Conservation (phyloP, 106 monocot genomes). For the Triglochin maritima region DNA sequence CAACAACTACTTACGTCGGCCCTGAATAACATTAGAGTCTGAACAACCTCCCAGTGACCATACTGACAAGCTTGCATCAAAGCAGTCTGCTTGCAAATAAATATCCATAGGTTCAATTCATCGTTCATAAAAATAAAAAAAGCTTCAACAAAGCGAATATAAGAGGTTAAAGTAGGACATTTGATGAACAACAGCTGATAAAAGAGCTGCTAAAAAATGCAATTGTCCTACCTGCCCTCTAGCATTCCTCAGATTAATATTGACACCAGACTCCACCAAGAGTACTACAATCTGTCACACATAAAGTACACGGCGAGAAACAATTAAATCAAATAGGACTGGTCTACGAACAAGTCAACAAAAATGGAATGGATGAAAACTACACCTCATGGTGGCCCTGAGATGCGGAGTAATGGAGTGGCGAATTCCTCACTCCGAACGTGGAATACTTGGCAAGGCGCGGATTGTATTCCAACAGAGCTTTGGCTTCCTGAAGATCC, state of each 20-base stretch:
- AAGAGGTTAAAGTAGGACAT: too few relatives aligned
- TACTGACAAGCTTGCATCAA: slow-evolving; percentile 98
- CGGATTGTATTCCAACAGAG: slow-evolving; percentile 83
- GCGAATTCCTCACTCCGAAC: slow-evolving; percentile 87
- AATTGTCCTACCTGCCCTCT: slow-evolving; percentile 45
- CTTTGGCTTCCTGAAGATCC: slow-evolving; percentile 86
- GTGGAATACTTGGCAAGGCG: slow-evolving; percentile 90
- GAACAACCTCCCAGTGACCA: slow-evolving; percentile 99
- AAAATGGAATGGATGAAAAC: neutral
- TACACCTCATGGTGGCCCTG: slow-evolving; percentile 89
- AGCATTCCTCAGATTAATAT: slow-evolving; percentile 49
- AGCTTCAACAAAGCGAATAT: too few relatives aligned
- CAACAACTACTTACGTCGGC: slow-evolving; percentile 48
- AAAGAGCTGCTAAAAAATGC: neutral
- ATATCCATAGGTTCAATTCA: neutral
- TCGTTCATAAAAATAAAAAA: too few relatives aligned
- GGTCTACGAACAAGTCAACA: neutral
- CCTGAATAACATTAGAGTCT: slow-evolving; percentile 85
- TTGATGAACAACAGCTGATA: too few relatives aligned
- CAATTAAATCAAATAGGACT: too few relatives aligned
- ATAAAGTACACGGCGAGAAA: neutral
- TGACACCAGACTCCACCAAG: slow-evolving; percentile 57
- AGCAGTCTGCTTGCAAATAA: slow-evolving; percentile 47
- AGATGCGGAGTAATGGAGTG: slow-evolving; percentile 84
- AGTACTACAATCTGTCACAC: slow-evolving; percentile 34